Evolutionary conservation across 805 yeast species (phyloP).

Genomic region (Debaryomyces castellii): DNA sequence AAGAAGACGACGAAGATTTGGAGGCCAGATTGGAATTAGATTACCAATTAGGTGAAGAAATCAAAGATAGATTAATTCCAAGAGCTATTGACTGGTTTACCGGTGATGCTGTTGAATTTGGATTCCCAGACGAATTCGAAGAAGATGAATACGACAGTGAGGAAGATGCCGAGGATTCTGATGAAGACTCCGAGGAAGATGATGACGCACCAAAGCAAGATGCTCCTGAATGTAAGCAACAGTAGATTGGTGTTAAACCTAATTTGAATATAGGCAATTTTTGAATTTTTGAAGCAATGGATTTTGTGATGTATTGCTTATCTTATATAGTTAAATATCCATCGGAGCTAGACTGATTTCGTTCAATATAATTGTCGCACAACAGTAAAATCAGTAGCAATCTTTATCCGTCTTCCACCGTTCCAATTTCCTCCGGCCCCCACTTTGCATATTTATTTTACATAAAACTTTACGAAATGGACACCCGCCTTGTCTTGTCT

Average conservation of each 20-base stretch:
- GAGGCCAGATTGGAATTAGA: slow-evolving; percentile 87
- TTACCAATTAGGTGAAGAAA: slow-evolving; percentile 93
- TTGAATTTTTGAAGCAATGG: neutral
- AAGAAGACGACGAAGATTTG: slow-evolving; percentile 67
- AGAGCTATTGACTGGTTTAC: slow-evolving; percentile 99
- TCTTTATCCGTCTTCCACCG: too few species aligned
- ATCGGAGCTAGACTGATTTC: too few species aligned
- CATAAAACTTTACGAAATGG: too few species aligned
- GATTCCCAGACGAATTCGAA: slow-evolving; percentile 54
- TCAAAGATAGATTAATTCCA: slow-evolving; percentile 93
- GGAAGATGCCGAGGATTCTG: slow-evolving; percentile 61
- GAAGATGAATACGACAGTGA: slow-evolving; percentile 61
- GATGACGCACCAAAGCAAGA: slow-evolving; percentile 56
- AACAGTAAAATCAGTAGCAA: too few species aligned
- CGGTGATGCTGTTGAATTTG: slow-evolving; percentile 87
- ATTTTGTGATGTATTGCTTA: neutral
- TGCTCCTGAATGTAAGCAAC: slow-evolving; percentile 80
- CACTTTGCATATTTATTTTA: too few species aligned
- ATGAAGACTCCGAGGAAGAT: slow-evolving; percentile 54
- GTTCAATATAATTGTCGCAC: neutral
- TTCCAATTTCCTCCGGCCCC: too few species aligned
- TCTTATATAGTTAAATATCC: neutral
- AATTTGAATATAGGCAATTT: neutral
- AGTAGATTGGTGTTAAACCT: slow-evolving; percentile 31
- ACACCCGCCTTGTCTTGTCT: too few species aligned